These are phyloP conservation scores for Fibroporia radiculosa DNA, from an alignment of 768 basidiomycete genomes.

Conservation along the genomic window DNA sequence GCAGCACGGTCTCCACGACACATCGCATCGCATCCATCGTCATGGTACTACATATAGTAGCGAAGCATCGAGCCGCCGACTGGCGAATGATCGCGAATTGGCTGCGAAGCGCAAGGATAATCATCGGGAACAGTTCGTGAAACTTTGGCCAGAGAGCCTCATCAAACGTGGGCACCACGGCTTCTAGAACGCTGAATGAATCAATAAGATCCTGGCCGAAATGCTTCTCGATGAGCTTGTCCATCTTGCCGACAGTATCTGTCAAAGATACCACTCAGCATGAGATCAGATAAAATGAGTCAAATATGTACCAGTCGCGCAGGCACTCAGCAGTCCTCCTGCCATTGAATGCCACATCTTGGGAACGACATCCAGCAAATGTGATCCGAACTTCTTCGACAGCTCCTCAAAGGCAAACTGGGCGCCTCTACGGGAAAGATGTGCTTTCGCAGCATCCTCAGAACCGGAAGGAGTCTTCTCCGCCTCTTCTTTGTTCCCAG, in stretches of 20 bases:
- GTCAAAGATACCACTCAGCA: background rate
- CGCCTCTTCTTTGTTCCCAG: conserved; percentile 31
- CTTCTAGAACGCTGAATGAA: conserved; percentile 82
- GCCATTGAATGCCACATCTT: conserved; percentile 94
- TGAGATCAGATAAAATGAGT: conserved; percentile 11
- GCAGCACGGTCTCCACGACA: conserved; percentile 81
- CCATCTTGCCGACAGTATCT: conserved; percentile 54
- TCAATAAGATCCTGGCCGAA: conserved; percentile 89
- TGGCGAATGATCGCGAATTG: conserved; percentile 86
- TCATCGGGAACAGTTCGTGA: conserved; percentile 62
- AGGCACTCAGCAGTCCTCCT: conserved; percentile 64
- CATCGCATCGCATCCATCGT: conserved; percentile 80
- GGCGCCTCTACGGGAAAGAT: conserved; percentile 80
- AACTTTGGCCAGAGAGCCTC: conserved; percentile 63
- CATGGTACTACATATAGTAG: conserved; percentile 82
- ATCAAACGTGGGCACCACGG: conserved; percentile 71
- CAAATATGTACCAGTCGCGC: conserved; percentile 48
- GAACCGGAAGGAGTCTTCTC: conserved; percentile 36
- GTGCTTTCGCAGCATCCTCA: conserved; percentile 55
- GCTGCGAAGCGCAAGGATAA: conserved; percentile 75
- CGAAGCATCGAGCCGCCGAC: conserved; percentile 79
- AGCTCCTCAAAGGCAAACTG: conserved; percentile 74
- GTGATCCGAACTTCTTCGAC: conserved; percentile 65
- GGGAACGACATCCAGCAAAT: conserved; percentile 73
- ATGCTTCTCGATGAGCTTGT: conserved; percentile 59